These are phyloP conservation scores for Trichosporon sp. DNA, from an alignment of 1,284 basidiomycete species.

Conservation along the genomic window DNA sequence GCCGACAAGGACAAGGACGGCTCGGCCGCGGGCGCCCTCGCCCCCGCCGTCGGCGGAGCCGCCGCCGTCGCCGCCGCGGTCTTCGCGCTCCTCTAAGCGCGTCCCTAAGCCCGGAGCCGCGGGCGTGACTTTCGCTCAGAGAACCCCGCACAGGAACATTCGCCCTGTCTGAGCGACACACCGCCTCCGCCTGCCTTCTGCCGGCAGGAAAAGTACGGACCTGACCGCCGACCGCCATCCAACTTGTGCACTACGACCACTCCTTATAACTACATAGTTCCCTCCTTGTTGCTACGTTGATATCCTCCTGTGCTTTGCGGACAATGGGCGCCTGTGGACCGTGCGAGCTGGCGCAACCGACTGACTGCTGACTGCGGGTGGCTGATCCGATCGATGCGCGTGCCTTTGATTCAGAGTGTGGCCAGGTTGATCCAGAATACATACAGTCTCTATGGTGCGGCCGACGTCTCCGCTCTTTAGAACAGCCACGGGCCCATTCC, in stretches of 20 bases:
- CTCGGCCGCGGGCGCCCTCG: background rate
- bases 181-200: too few species aligned
- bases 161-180: too few species aligned
- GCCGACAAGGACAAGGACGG: background rate
- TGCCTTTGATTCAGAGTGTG: background rate
- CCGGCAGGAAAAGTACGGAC: too few species aligned
- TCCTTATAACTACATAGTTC: background rate
- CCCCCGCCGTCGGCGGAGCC: conserved; percentile 13
- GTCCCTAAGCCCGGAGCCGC: too few species aligned
- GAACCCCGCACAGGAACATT: too few species aligned
- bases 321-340: background rate
- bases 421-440: background rate
- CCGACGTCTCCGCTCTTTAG: too few species aligned
- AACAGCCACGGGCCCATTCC: too few species aligned
- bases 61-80: conserved; percentile 16
- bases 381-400: background rate
- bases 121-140: too few species aligned
- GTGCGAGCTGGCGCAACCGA: background rate
- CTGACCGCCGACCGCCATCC: background rate
- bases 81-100: conserved; percentile 17
- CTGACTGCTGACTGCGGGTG: background rate
- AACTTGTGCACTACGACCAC: background rate
- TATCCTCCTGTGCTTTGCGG: background rate
- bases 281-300: background rate
- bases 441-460: too few species aligned